Percentiles rank a stretch among this genome's conserved stretches.
Evolutionary conservation across 2,329 filamentous ascomycete genomes (phyloP).

Genomic region (Xylaria polymorpha): DNA sequence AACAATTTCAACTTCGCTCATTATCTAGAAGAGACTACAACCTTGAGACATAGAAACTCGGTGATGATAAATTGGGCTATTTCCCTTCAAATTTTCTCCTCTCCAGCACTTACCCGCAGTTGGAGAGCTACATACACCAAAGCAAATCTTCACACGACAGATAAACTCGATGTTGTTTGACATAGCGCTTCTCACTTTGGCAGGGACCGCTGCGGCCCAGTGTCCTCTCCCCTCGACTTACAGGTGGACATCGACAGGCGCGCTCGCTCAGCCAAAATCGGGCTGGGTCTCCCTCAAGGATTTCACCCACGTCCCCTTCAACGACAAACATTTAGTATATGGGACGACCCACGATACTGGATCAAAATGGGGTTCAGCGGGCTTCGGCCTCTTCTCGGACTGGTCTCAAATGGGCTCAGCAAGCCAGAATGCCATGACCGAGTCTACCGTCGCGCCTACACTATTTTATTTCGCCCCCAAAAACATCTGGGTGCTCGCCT

Average conservation of each 20-base stretch:
- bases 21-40: not conserved
- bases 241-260: constrained; percentile 63
- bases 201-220: constrained; percentile 39
- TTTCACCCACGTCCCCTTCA: constrained; percentile 67
- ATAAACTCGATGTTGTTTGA: constrained; percentile 12
- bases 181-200: constrained; percentile 39
- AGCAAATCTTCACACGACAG: not conserved
- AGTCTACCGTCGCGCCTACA: constrained; percentile 66
- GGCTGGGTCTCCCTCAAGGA: constrained; percentile 72
- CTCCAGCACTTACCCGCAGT: not conserved
- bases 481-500: constrained; percentile 71
- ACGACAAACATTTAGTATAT: constrained; percentile 71
- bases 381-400: constrained; percentile 65
- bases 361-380: constrained; percentile 66
- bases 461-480: constrained; percentile 73
- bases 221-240: constrained; percentile 64
- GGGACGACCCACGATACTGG: constrained; percentile 60
- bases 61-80: not conserved
- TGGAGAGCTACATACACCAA: not conserved
- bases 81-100: not conserved
- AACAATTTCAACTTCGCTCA: not conserved
- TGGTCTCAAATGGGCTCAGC: constrained; percentile 64
- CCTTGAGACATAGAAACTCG: constrained; percentile 1
- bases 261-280: constrained; percentile 63
- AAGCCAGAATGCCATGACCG: constrained; percentile 63